Conservation (phyloP, 441 rosid species). For the Biscutella laevigata region DNA sequence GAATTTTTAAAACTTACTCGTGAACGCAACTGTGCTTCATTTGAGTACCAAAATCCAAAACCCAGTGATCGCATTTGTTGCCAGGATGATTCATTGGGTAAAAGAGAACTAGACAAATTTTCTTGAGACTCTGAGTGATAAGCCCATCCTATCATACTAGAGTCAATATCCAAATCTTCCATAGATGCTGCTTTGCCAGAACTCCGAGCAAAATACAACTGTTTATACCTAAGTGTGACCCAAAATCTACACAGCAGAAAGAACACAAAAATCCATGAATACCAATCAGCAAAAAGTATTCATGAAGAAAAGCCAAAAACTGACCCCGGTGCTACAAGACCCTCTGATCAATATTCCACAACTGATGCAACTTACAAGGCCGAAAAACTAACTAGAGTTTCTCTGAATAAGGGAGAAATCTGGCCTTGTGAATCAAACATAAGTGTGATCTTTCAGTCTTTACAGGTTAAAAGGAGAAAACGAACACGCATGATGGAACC, state of each 20-base stretch:
- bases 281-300: constrained; percentile 15
- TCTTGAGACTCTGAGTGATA: constrained; percentile 95
- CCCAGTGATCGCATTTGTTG: constrained; percentile 78
- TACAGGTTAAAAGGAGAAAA: constrained; percentile 4
- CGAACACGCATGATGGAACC: constrained; percentile 1
- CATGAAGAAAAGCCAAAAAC: constrained; percentile 14
- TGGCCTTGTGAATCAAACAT: not conserved
- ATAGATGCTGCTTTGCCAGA: constrained; percentile 54
- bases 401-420: not conserved
- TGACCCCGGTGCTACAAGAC: constrained; percentile 7
- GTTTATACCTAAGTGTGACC: constrained; percentile 72
- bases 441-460: not conserved
- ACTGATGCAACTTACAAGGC: constrained; percentile 9
- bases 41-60: constrained; percentile 82
- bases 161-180: constrained; percentile 61
- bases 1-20: constrained; percentile 43
- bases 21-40: constrained; percentile 59
- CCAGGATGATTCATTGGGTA: constrained; percentile 71
- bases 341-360: constrained; percentile 8
- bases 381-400: constrained; percentile 1
- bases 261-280: constrained; percentile 11
- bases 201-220: constrained; percentile 44
- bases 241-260: constrained; percentile 58
- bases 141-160: constrained; percentile 73
- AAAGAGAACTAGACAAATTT: constrained; percentile 49